These are phyloP conservation scores for Lachnellula subtilissima DNA, from an alignment of 2,329 filamentous ascomycete species.

Conservation along the genomic window DNA sequence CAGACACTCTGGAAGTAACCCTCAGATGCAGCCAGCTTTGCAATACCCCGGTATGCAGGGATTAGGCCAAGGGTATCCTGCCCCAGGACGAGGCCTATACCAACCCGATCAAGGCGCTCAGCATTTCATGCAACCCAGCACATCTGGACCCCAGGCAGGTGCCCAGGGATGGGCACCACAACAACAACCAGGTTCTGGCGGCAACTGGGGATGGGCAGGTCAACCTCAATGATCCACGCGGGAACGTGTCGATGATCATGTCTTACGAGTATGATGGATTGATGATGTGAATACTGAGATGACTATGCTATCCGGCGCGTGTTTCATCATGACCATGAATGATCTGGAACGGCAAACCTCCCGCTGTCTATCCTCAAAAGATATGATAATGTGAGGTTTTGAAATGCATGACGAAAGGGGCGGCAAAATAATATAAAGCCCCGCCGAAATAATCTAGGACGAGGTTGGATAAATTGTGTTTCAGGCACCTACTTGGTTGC, in stretches of 20 bases:
- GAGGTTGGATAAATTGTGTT: constrained; percentile 16
- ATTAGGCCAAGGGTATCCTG: constrained; percentile 53
- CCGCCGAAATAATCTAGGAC: constrained; percentile 5
- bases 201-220: constrained; percentile 30
- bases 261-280: constrained; percentile 18
- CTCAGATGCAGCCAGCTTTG: constrained; percentile 54
- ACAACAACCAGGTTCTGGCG: constrained; percentile 23
- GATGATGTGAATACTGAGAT: constrained; percentile 18
- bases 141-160: constrained; percentile 33
- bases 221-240: constrained; percentile 21
- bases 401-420: background rate
- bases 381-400: background rate
- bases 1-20: constrained; percentile 49
- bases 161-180: constrained; percentile 31
- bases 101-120: constrained; percentile 58
- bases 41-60: constrained; percentile 60
- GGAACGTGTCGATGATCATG: constrained; percentile 9
- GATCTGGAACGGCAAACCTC: background rate
- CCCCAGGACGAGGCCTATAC: constrained; percentile 54
- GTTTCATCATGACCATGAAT: constrained; percentile 8
- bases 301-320: constrained; percentile 13
- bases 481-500: constrained; percentile 19
- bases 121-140: constrained; percentile 62
- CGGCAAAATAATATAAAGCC: background rate
- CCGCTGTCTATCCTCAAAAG: background rate